Percentiles rank a stretch among this genome's conserved stretches.
These are phyloP conservation scores for Colletotrichum horii DNA, from an alignment of 2,329 filamentous ascomycete species.

Conservation along the genomic window DNA sequence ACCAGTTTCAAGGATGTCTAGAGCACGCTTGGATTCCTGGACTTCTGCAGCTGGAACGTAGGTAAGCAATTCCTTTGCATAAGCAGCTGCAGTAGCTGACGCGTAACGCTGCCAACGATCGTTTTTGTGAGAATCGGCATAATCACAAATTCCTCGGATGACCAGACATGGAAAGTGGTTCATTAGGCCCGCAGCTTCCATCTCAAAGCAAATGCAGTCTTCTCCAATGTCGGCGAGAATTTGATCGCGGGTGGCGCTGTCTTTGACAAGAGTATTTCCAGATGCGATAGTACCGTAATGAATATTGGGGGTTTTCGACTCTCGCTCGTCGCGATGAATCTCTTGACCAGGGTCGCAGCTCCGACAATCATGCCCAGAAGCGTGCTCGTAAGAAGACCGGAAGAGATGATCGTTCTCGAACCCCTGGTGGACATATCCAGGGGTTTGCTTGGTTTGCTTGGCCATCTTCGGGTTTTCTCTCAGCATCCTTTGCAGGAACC, in stretches of 20 bases:
- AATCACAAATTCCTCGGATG: constrained; percentile 44
- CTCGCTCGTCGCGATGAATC: not conserved
- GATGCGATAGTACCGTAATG: constrained; percentile 35
- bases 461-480: constrained; percentile 7
- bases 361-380: not conserved
- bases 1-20: too few species aligned
- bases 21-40: too few species aligned
- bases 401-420: constrained; percentile 21
- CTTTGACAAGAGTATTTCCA: constrained; percentile 40
- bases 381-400: constrained; percentile 3
- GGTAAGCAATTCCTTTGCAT: constrained; percentile 3
- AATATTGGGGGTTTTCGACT: not conserved
- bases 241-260: constrained; percentile 34
- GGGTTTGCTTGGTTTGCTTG: not conserved
- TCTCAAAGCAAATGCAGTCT: constrained; percentile 30
- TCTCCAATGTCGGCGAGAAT: constrained; percentile 26
- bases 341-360: not conserved
- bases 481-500: constrained; percentile 9
- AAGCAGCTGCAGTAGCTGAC: constrained; percentile 35
- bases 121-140: constrained; percentile 43
- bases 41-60: not conserved
- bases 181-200: constrained; percentile 33
- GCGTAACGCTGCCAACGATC: constrained; percentile 43
- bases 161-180: constrained; percentile 35
- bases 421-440: constrained; percentile 13